A percentile compares a stretch with the other conserved stretches of the same genome.
Conservation (phyloP, 257 asterid genomes). For the Nicotiana sylvestris region DNA sequence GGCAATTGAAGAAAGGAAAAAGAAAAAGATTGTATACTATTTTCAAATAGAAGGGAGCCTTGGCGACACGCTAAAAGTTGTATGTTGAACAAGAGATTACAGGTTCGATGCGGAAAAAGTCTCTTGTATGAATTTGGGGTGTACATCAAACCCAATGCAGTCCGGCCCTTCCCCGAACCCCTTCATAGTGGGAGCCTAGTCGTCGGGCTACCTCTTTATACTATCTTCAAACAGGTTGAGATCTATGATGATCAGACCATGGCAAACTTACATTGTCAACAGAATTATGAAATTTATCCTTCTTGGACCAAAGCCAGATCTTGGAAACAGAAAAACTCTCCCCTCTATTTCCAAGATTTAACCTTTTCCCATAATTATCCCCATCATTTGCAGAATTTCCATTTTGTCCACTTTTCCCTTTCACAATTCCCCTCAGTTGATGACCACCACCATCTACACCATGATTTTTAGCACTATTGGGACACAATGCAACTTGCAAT, state of each 20-base stretch:
- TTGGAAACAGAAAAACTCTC: slow-evolving; percentile 98
- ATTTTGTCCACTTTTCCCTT: slow-evolving; percentile 39
- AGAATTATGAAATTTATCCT: slow-evolving; percentile 53
- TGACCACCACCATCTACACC: slow-evolving; percentile 23
- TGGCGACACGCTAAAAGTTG: too few species aligned
- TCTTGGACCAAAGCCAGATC: slow-evolving; percentile 95
- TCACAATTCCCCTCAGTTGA: slow-evolving; percentile 18
- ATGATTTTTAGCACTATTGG: slow-evolving; percentile 25
- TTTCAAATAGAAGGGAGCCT: background rate
- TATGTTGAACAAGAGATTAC: background rate
- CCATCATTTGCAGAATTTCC: slow-evolving; percentile 49
- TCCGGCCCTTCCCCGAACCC: too few species aligned
- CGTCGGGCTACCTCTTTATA: background rate
- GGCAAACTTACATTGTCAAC: slow-evolving; percentile 22
- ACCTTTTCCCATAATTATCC: slow-evolving; percentile 58
- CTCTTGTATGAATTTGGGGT: too few species aligned
- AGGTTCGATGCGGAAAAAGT: background rate
- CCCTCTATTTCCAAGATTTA: slow-evolving; percentile 67
- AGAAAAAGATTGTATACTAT: slow-evolving; percentile 9
- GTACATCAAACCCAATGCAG: too few species aligned
- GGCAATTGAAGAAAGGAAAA: background rate
- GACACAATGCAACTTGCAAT: slow-evolving; percentile 65
- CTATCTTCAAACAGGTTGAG: slow-evolving; percentile 15
- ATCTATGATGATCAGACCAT: slow-evolving; percentile 23
- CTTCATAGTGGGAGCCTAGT: rapidly evolving